phyloP scores from a whole-genome alignment of 2,329 filamentous ascomycete species.

The Clarireedia sp. region DNA sequence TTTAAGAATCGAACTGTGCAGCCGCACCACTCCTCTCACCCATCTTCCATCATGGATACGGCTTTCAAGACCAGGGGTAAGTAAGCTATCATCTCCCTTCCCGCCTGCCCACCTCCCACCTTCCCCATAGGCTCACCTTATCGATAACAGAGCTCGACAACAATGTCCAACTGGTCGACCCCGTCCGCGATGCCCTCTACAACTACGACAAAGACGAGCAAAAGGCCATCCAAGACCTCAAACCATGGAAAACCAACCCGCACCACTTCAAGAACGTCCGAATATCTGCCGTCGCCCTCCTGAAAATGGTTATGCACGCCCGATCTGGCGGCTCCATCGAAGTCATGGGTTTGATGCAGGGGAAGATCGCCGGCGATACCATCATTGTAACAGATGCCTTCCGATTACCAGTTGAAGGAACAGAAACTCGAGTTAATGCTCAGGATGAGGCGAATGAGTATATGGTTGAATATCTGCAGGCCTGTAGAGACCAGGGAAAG shows the following conservation, averaged over 20 bases:
- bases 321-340: slow-evolving; percentile 88
- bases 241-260: slow-evolving; percentile 71
- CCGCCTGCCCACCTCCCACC: not conserved
- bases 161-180: slow-evolving; percentile 73
- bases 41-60: slow-evolving; percentile 38
- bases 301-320: slow-evolving; percentile 99
- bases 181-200: slow-evolving; percentile 85
- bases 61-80: slow-evolving; percentile 56
- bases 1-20: no score
- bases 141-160: slow-evolving; percentile 71
- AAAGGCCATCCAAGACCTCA: slow-evolving; percentile 53
- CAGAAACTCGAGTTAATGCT: slow-evolving; percentile 96
- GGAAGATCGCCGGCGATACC: slow-evolving; percentile 76
- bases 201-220: slow-evolving; percentile 65
- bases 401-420: slow-evolving; percentile 88
- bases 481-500: slow-evolving; percentile 67
- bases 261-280: slow-evolving; percentile 90
- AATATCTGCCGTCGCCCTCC: slow-evolving; percentile 84
- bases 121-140: slow-evolving; percentile 21
- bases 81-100: slow-evolving; percentile 15
- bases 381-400: slow-evolving; percentile 94
- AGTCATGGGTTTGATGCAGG: slow-evolving; percentile 97
- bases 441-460: slow-evolving; percentile 96
- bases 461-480: slow-evolving; percentile 76
- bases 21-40: no score